Conservation (phyloP, 345 rosid species). For the Sonneratia alba region DNA sequence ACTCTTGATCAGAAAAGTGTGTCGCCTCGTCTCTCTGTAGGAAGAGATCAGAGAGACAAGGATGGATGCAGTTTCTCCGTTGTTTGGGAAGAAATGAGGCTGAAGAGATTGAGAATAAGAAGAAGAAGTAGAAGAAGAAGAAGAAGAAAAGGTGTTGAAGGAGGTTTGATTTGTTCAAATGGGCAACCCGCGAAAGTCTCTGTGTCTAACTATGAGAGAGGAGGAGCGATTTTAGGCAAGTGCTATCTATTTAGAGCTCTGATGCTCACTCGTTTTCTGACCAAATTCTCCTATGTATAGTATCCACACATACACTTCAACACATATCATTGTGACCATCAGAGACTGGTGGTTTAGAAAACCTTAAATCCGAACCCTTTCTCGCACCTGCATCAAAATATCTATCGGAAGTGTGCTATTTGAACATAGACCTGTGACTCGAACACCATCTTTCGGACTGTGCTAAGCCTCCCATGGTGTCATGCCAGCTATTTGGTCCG, state of each 20-base stretch:
- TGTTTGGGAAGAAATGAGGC: not conserved
- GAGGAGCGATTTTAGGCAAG: not conserved
- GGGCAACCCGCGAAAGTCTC: slow-evolving; percentile 1
- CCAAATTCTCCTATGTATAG: not conserved
- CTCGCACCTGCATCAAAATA: no score
- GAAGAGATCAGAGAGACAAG: not conserved
- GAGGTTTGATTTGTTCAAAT: not conserved
- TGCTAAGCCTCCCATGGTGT: no score
- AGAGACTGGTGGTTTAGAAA: no score
- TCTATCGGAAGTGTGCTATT: no score
- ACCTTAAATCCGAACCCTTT: no score
- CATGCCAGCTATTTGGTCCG: no score
- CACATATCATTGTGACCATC: no score
- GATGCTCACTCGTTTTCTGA: not conserved
- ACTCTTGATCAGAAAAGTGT: not conserved
- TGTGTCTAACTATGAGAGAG: not conserved
- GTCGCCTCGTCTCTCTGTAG: not conserved
- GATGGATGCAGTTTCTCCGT: not conserved
- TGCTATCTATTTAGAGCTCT: not conserved
- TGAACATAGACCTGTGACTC: no score
- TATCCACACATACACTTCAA: no score
- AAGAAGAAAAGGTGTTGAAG: not conserved
- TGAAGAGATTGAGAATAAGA: not conserved
- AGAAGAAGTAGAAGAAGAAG: not conserved
- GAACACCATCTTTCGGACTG: no score